Base-by-base conservation (phyloP, 2,329 filamentous ascomycete genomes). In the Ceratocystis ficicola region DNA sequence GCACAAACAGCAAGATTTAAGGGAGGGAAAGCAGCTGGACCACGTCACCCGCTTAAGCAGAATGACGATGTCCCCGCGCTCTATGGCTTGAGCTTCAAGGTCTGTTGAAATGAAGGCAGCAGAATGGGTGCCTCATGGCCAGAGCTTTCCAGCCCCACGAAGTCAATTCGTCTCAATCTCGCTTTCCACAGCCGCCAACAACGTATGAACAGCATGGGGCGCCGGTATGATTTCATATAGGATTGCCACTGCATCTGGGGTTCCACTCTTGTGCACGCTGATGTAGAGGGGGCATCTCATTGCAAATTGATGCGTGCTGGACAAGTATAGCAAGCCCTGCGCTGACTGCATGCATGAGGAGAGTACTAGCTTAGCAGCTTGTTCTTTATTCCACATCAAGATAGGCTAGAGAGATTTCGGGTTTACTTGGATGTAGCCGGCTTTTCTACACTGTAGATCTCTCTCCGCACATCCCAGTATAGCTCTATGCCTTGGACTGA, bases 131-230 rank as follows among this genome's bases (percentile, higher is more conserved):
- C 8, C 28, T 59, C 55, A 36, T 59, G 28, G 55, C 55, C 55
- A 59, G 55, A 59, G 55, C 55, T 59, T 59, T 36, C 25, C 55
- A 30, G 22, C 55, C 55, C 25, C 55, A 59, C 55, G 28, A 36
- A 22, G 8, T 12, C 50, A 55, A 20, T 6, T 15, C 20, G 28
- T 59, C 55, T 59, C 36, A 59, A 59, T 59, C 55, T 59, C 55
- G 55, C 55, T 30, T 59, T 59, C 32, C 36, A 41, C 36, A 10
- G 20, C 55, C 28, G 32, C 28, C 28, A 59, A 25, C 50, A 55
- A 15, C 36, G 12, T 15, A 41, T 15, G 36, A 41, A 15, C 3
- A 15, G 15, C 36, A 41, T 15, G 36, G 36, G 36, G 36, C 36
- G 36, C 36, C 12, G 25, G 5, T 59, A 59, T 59, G 55, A 36